These are phyloP conservation scores for Venturia nashicola DNA, from an alignment of 2,329 filamentous ascomycete genomes.

Conservation along the genomic window DNA sequence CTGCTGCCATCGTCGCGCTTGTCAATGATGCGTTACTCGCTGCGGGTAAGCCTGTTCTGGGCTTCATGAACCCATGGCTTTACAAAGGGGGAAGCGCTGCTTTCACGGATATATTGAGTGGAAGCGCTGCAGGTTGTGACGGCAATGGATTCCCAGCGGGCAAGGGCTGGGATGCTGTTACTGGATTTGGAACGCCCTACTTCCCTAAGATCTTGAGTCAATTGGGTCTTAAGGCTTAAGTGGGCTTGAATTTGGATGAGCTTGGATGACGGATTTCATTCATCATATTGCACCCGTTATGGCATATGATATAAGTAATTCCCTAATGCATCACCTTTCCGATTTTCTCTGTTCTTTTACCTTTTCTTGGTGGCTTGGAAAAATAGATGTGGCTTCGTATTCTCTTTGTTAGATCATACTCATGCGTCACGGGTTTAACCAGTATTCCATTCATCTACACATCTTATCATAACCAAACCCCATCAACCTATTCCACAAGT, in stretches of 20 bases:
- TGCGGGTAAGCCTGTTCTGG: conserved; percentile 32
- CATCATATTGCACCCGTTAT: too few relatives aligned
- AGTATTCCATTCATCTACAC: too few relatives aligned
- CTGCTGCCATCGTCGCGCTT: conserved; percentile 41
- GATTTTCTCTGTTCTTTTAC: too few relatives aligned
- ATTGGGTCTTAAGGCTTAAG: neutral
- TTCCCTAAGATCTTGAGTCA: conserved; percentile 9
- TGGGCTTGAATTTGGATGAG: neutral
- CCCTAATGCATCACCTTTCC: neutral
- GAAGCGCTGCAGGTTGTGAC: conserved; percentile 24
- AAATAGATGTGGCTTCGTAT: too few relatives aligned
- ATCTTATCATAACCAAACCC: too few relatives aligned
- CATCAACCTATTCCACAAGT: neutral
- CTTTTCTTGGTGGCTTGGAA: too few relatives aligned
- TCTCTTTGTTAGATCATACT: too few relatives aligned
- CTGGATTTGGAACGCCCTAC: conserved; percentile 34
- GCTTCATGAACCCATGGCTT: conserved; percentile 45
- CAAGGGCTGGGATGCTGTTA: conserved; percentile 35
- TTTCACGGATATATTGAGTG: conserved; percentile 19
- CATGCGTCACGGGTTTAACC: too few relatives aligned
- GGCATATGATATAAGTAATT: neutral
- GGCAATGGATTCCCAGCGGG: conserved; percentile 18
- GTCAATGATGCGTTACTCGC: conserved; percentile 44
- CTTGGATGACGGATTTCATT: neutral
- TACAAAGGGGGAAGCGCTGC: conserved; percentile 23